phyloP scores from a whole-genome alignment of 768 basidiomycete genomes.

The Porpolomopsis calyptriformis region DNA sequence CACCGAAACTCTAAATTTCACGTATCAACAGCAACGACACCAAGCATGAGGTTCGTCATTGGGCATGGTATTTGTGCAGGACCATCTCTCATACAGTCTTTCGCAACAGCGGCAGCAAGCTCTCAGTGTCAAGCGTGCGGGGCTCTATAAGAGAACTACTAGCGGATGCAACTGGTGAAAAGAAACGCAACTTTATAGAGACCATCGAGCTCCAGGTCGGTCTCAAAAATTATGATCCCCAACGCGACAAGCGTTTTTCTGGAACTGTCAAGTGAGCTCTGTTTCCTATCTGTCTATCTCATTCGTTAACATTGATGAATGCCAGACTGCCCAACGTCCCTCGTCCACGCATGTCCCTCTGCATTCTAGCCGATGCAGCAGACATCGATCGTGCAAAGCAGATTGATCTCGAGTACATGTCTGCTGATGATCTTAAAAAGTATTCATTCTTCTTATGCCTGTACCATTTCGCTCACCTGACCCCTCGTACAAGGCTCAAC shows the following conservation, averaged over 20 bases:
- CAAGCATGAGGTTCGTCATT: background rate
- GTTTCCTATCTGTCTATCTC: background rate
- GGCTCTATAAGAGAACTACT: conserved; percentile 89
- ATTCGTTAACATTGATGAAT: conserved; percentile 7
- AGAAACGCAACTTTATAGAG: conserved; percentile 90
- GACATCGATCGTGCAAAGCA: conserved; percentile 99
- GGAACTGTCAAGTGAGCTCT: conserved; percentile 82
- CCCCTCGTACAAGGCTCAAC: conserved; percentile 57
- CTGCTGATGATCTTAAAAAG: conserved; percentile 99
- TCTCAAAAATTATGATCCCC: conserved; percentile 98
- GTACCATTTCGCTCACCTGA: background rate
- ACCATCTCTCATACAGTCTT: background rate
- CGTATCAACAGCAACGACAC: background rate
- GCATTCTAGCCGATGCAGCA: conserved; percentile 97
- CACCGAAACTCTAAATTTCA: too few species aligned
- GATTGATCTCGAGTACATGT: conserved; percentile 98
- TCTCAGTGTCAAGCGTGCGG: conserved; percentile 99
- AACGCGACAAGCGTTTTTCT: conserved; percentile 99
- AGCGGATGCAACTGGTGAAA: conserved; percentile 72
- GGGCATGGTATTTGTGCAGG: background rate
- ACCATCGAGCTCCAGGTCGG: conserved; percentile 95
- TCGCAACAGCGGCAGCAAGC: conserved; percentile 47
- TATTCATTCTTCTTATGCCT: conserved; percentile 23
- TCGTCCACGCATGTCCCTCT: conserved; percentile 97
- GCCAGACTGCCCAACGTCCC: conserved; percentile 91